A percentile compares a stretch with the other conserved stretches of the same genome.
Evolutionary conservation across 164 flowering plant species (phyloP).

Genomic region (Chimonanthus praecox): DNA sequence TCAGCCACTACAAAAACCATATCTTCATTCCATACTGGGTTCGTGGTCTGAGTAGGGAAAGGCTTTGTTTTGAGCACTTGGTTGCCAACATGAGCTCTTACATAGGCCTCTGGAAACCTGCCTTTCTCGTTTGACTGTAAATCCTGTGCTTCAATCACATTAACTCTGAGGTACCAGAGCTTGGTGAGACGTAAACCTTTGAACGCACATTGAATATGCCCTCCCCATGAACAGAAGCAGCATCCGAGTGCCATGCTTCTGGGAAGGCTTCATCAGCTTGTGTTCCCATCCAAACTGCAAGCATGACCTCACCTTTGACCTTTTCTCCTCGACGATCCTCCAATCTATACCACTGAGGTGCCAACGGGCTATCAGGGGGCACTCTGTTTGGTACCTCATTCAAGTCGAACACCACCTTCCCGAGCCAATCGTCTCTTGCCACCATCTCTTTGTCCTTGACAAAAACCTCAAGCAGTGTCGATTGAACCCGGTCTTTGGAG

Average conservation of each 20-base stretch:
- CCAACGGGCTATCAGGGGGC: constrained; percentile 85
- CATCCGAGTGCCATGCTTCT: constrained; percentile 82
- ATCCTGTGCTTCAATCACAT: constrained; percentile 86
- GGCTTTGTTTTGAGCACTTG: constrained; percentile 57
- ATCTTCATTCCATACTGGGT: constrained; percentile 82
- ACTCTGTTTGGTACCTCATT: constrained; percentile 79
- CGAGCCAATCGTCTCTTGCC: constrained; percentile 57
- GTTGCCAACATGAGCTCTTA: constrained; percentile 64
- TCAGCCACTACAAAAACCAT: constrained; percentile 74
- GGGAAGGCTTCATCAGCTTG: constrained; percentile 92
- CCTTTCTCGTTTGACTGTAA: constrained; percentile 46
- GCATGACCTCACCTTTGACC: constrained; percentile 68
- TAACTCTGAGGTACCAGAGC: constrained; percentile 78
- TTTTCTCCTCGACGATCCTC: constrained; percentile 45
- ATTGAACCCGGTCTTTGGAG: constrained; percentile 64
- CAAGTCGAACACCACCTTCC: constrained; percentile 61
- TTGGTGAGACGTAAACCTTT: constrained; percentile 82
- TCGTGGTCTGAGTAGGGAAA: constrained; percentile 42
- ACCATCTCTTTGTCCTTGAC: constrained; percentile 57
- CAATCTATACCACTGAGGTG: constrained; percentile 83
- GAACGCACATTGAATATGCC: constrained; percentile 66
- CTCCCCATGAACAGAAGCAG: constrained; percentile 68
- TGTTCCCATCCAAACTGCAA: constrained; percentile 89
- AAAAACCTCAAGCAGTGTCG: constrained; percentile 51
- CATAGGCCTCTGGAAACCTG: constrained; percentile 50